Base-by-base conservation (phyloP, 495 filamentous ascomycete genomes). In the Chaetomidium leptoderma region DNA sequence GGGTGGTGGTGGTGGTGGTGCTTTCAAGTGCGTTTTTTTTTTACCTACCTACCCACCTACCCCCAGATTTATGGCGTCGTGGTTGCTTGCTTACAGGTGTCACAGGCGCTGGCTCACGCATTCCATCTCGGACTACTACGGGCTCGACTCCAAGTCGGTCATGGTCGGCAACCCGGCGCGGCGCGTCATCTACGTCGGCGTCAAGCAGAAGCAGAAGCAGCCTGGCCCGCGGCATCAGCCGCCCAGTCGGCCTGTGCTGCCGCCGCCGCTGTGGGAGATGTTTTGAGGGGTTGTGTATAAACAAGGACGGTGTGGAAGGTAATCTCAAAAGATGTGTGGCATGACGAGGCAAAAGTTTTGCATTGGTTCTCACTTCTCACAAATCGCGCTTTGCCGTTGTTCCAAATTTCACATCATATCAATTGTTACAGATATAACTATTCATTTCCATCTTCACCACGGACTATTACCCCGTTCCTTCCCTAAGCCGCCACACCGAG, bases 121-220 rank as follows among this genome's bases (percentile, higher is more conserved):
- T 73, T 87, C 85, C 47, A 90, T 98, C 61, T 95, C 90, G 21
- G 78, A 85, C 7, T 97, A 98, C 70, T 98, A 98, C 70, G 92
- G 91, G 30, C 78, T 98, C 55, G 83, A 83, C 47, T 92, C 90
- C 40, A 91, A 88, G 79, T 90, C 86, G 2, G 81, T 92, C 64
- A 89, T 89, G 1, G 78, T 85, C 16, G 90, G 88, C 19, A 77
- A 86, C 63, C 89, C 90, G 16, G 82, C 84, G 37, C 82, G 87
- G 30, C 82, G 91, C 50, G 87, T 95, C 58, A 91, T 95, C 0
- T 98, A 95, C 65, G 88, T 98, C n/a, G 88, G 90, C 4, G 75
- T 92, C 64, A 81, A 75, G 60, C 68, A 79, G 58, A 81, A 73
- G 58, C 67, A 79, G 57, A 35, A 52, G 33, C 54, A 50, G 42